These are phyloP conservation scores for Agaricus blazei DNA, from an alignment of 768 basidiomycete species.

Conservation along the genomic window DNA sequence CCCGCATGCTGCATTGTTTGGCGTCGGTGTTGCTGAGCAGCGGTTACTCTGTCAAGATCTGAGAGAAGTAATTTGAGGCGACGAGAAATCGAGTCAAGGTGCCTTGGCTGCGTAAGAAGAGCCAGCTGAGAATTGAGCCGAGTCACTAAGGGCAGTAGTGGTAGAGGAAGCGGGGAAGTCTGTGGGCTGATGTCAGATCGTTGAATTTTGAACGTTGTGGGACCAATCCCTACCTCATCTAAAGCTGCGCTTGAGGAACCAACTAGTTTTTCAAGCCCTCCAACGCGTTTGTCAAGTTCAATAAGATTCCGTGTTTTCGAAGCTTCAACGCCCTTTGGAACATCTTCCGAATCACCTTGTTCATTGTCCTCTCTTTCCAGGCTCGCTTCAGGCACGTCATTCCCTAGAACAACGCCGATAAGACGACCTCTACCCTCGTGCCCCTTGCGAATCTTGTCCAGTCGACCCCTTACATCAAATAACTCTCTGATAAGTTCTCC, in stretches of 20 bases:
- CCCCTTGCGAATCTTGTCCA: constrained; percentile 62
- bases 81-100: constrained; percentile 92
- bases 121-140: constrained; percentile 83
- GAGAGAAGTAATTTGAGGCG: constrained; percentile 89
- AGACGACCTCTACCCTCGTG: constrained; percentile 63
- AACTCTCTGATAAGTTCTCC: constrained; percentile 73
- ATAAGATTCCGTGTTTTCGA: constrained; percentile 47
- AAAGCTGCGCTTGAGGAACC: constrained; percentile 76
- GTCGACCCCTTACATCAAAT: constrained; percentile 64
- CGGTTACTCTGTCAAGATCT: constrained; percentile 82
- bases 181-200: constrained; percentile 20
- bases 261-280: constrained; percentile 75
- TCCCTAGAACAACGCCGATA: constrained; percentile 51
- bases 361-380: constrained; percentile 9
- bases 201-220: not conserved
- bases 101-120: constrained; percentile 89
- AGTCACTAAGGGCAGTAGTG: constrained; percentile 76
- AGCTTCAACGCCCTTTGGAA: constrained; percentile 18
- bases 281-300: constrained; percentile 80
- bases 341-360: not conserved
- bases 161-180: constrained; percentile 70
- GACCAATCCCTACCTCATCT: constrained; percentile 62
- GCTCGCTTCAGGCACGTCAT: constrained; percentile 18
- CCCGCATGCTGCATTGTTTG: constrained; percentile 34
- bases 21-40: constrained; percentile 42